A percentile compares a stretch with the other conserved stretches of the same genome.
These are phyloP conservation scores for Aspergillus sp. DNA, from an alignment of 2,329 filamentous ascomycete species.

Conservation along the genomic window DNA sequence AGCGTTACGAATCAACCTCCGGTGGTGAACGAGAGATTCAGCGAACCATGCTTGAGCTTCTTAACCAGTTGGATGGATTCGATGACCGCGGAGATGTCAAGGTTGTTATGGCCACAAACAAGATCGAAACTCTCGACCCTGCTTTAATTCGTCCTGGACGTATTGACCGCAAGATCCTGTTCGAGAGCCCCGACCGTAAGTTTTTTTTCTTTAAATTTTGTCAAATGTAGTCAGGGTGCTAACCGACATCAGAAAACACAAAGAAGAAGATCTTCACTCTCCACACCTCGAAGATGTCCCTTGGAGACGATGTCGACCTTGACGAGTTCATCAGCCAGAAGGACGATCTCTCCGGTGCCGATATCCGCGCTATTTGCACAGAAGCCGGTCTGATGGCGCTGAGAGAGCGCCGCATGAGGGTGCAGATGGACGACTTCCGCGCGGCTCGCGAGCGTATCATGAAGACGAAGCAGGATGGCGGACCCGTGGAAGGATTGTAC, in stretches of 20 bases:
- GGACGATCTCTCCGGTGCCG: conserved; percentile 93
- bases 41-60: conserved; percentile 95
- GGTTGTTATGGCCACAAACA: conserved; percentile 99
- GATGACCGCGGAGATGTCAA: conserved; percentile 98
- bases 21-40: conserved; percentile 97
- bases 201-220: not conserved
- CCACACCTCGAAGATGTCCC: conserved; percentile 97
- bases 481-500: conserved; percentile 90
- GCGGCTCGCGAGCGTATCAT: conserved; percentile 89
- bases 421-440: conserved; percentile 98
- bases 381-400: conserved; percentile 94
- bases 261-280: conserved; percentile 97
- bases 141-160: conserved; percentile 94
- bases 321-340: conserved; percentile 99
- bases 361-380: conserved; percentile 98
- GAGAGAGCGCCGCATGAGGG: conserved; percentile 92
- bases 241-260: conserved; percentile 66
- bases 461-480: conserved; percentile 97
- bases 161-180: conserved; percentile 96
- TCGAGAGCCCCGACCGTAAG: conserved; percentile 69
- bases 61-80: conserved; percentile 98
- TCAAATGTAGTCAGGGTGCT: conserved; percentile 10
- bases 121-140: conserved; percentile 96
- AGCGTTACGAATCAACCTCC: conserved; percentile 96
- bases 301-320: conserved; percentile 94